Base-by-base conservation (phyloP, 805 yeast genomes). In the Kodamaea kaohsiungensis region DNA sequence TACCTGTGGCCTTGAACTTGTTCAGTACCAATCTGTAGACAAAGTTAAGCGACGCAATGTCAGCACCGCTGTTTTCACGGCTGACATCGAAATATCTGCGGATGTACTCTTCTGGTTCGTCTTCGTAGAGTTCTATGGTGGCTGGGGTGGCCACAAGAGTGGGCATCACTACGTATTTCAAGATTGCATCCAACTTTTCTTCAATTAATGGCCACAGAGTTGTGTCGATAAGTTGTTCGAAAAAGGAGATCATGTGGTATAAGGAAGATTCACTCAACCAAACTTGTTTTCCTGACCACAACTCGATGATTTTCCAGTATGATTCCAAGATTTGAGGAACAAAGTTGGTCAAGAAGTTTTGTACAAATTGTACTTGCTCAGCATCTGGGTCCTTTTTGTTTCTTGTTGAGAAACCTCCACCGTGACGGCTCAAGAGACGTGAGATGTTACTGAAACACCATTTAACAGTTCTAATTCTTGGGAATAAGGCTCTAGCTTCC, bases 21-120 rank as follows among this genome's bases (percentile, higher is more conserved):
- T 69, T 69, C 19, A 70, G 59, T 7, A 73, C 63, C 56, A 79
- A 63, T 39, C 76, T 61, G 63, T 66, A 77, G 37, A 78, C 59
- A 55, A 81, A 80, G 62, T 78, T 78, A 49, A 76, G 72, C 6
- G 83, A 74, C 1, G 84, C 84, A 37, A 76, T 73, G 57, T 80
- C 84, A 3, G 84, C 72, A 33, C 79, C 78, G 39, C 74, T 77
- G 33, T 70, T 69, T 53, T 79, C 84, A 53, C 79, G 69, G 59
- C 75, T 76, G 43, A 84, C 72, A 66, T 76, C 79, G 54, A 75
- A 76, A 53, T 65, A 76, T 52, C 79, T 62, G 63, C 80, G 66
- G 54, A 74, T 68, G 56, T 76, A 76, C 56, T 76, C 81, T 45
- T 76, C 80, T 4, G 78, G 75, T 45, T 76, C 80, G 56, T 75